Evolutionary conservation across 2,329 filamentous ascomycete species (phyloP), one percentile per base, ranked within the genome.

Genomic region (Sporothrix curviconia): DNA sequence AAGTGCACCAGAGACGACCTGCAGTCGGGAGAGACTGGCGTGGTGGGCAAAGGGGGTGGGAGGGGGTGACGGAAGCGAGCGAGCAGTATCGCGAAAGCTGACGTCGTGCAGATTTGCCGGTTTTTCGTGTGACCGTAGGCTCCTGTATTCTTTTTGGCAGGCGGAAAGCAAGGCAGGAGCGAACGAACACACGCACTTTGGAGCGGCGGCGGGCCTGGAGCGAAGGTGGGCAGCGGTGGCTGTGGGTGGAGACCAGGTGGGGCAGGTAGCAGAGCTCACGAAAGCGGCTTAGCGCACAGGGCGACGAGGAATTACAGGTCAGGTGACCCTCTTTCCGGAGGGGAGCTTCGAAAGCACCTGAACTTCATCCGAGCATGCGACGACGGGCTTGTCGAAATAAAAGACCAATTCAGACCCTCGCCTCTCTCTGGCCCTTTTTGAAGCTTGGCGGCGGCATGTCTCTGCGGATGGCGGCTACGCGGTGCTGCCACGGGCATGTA

Each of bases 401-500:
- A 5, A 30, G 17, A 37, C 25, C 37, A 19, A 32, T 53, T 30
- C 24, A 40, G 12, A 12, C 6, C 19, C 15, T 14, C 28, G 36
- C 15, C n/a, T n/a, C 19, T 7, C 4, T 43, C 19, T 11, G 15
- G 3, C 12, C 5, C 17, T 4, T 4, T 14, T 4, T 3, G 34
- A 30, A 34, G 19, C 3, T 22, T 12, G 14, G 17, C n/a, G 7
- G 8, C n/a, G 56, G 47, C 30, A 62, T 62, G 61, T 55, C 22
- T 3, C 19, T 54, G 7, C 57, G 43, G 22, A 19, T n/a, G 12
- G 46, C 46, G 6, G 54, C 55, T 11, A 39, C 37, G 2, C 57
- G 56, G 37, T 49, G 56, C 25, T 34, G 54, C 36, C 37, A 17
- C 11, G 19, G 54, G 55, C 36, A 32, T 30, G 25, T 53, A 3